phyloP scores from a whole-genome alignment of 1,284 basidiomycete species.

The Trametes hirsuta region DNA sequence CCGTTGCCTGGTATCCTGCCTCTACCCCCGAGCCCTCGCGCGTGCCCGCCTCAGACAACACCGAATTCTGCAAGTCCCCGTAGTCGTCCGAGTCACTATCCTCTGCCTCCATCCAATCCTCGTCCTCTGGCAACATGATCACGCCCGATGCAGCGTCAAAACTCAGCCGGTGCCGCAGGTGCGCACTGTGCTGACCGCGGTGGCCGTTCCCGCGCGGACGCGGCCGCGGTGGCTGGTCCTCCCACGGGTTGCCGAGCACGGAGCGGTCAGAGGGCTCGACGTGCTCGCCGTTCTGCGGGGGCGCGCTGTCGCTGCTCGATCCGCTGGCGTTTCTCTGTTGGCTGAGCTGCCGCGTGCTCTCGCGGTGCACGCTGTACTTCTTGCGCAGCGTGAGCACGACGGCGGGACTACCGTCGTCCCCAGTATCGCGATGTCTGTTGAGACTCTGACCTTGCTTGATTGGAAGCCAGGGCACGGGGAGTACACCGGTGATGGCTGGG shows the following conservation, averaged over 20 bases:
- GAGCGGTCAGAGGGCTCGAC: conserved; percentile 25
- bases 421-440: conserved; percentile 28
- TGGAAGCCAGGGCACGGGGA: conserved; percentile 92
- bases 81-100: conserved; percentile 45
- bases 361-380: conserved; percentile 57
- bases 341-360: conserved; percentile 21
- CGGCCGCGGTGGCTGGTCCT: conserved; percentile 41
- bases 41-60: conserved; percentile 15
- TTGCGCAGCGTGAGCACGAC: conserved; percentile 31
- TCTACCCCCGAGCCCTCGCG: conserved; percentile 3
- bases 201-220: conserved; percentile 20
- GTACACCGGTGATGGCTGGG: conserved; percentile 84
- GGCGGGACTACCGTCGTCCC: conserved; percentile 17
- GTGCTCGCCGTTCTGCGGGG: conserved; percentile 7
- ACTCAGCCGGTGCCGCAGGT: conserved; percentile 64
- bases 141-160: conserved; percentile 82
- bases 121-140: conserved; percentile 81
- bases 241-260: conserved; percentile 55
- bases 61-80: conserved; percentile 25
- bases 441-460: conserved; percentile 78
- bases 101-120: conserved; percentile 63
- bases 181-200: conserved; percentile 23
- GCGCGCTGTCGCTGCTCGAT: conserved; percentile 7
- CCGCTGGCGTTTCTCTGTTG: conserved; percentile 18
- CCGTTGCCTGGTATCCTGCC: conserved; percentile 19